These are phyloP conservation scores for Keqinozyma sinolaborantium DNA, from an alignment of 1,139 yeast species.

Conservation along the genomic window DNA sequence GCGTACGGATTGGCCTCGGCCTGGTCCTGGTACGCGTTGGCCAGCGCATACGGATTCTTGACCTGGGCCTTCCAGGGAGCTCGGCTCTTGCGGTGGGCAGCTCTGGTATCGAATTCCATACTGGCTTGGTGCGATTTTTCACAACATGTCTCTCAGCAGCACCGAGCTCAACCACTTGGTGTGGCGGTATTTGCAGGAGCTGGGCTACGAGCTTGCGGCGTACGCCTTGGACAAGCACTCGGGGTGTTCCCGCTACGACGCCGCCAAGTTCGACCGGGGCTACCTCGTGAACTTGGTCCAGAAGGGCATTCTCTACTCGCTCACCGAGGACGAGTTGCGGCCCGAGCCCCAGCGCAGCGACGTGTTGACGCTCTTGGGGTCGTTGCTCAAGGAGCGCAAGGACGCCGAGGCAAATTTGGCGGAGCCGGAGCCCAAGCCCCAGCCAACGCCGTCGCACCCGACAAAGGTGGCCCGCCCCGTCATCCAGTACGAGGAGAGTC, in stretches of 20 bases:
- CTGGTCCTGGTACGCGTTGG: conserved; percentile 15
- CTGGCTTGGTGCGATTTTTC: neutral
- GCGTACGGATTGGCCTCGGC: conserved; percentile 7
- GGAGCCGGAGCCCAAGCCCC: conserved; percentile 4
- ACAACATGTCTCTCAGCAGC: conserved; percentile 72
- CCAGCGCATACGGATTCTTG: conserved; percentile 36
- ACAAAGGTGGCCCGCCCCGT: conserved; percentile 21
- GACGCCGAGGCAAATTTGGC: conserved; percentile 5
- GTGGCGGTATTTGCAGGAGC: conserved; percentile 91
- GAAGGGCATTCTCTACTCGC: conserved; percentile 71
- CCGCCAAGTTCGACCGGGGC: conserved; percentile 54
- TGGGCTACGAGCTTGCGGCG: conserved; percentile 78
- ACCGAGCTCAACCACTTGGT: conserved; percentile 84
- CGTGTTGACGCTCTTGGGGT: conserved; percentile 26
- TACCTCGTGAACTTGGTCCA: conserved; percentile 78
- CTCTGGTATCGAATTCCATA: conserved; percentile 30
- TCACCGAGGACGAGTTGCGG: conserved; percentile 28
- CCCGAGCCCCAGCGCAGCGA: conserved; percentile 11
- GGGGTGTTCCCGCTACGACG: conserved; percentile 57
- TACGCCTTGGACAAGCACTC: conserved; percentile 80
- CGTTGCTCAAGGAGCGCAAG: conserved; percentile 22
- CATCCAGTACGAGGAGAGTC: conserved; percentile 23
- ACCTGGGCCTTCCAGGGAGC: conserved; percentile 41
- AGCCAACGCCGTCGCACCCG: conserved; percentile 10
- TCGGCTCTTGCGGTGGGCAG: conserved; percentile 38